phyloP scores from a whole-genome alignment of 192 early-diverging fungal genomes.

The Coemansia sp. region DNA sequence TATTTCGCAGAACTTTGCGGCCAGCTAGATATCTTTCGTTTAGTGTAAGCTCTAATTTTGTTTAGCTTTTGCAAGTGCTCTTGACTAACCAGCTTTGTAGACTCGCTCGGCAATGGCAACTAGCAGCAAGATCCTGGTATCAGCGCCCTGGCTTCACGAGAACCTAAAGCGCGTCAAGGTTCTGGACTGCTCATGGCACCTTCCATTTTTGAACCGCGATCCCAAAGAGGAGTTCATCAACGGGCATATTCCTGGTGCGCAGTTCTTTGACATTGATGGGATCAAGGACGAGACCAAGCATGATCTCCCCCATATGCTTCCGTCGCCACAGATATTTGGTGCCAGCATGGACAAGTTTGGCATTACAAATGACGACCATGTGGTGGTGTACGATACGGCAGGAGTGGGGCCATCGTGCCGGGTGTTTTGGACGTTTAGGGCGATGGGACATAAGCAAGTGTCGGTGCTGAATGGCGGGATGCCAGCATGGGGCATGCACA shows the following conservation, averaged over 20 bases:
- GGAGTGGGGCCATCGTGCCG: constrained; percentile 81
- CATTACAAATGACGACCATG: constrained; percentile 75
- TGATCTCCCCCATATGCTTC: constrained; percentile 89
- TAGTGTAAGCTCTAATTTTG: too few relatives aligned
- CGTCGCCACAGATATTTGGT: constrained; percentile 68
- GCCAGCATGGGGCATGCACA: constrained; percentile 67
- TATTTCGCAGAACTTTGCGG: too few relatives aligned
- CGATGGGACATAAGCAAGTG: constrained; percentile 81
- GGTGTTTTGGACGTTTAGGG: constrained; percentile 91
- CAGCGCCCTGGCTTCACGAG: constrained; percentile 60
- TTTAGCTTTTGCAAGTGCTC: too few relatives aligned
- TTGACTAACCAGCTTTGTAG: too few relatives aligned
- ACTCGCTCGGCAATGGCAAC: too few relatives aligned
- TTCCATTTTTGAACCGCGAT: constrained; percentile 69
- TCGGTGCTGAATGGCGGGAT: constrained; percentile 90
- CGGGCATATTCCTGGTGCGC: constrained; percentile 66
- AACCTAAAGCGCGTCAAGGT: constrained; percentile 66
- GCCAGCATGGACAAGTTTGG: constrained; percentile 67
- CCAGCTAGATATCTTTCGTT: too few relatives aligned
- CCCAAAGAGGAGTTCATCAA: constrained; percentile 68
- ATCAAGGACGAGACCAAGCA: constrained; percentile 67
- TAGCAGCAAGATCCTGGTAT: constrained; percentile 29
- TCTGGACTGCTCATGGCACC: constrained; percentile 91
- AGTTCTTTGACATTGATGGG: constrained; percentile 89
- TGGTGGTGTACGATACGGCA: constrained; percentile 85